Evolutionary conservation across 352 stramenopile genomes (phyloP), one percentile per base, ranked within the genome.

Genomic region (Discostella stelligera): DNA sequence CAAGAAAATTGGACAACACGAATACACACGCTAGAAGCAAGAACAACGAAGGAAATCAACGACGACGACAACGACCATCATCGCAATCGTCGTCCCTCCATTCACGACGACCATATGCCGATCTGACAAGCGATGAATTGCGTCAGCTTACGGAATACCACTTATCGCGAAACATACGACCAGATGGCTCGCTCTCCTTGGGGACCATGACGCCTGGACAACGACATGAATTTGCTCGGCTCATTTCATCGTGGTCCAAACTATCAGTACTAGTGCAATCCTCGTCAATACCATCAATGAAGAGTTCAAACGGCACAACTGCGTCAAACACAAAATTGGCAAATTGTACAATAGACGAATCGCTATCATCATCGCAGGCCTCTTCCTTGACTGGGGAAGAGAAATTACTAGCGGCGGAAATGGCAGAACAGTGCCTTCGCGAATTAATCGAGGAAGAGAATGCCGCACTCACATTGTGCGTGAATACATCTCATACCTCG

Each of bases 231-330:
- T 62, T 80, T 23, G 37, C 37, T 2, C 48, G 52, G 8, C 25
- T 80, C 14, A 55, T 80, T n/a, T 49, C 72, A 10, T 62, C 37
- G 25, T 80, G 72, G 72, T 59, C 72, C 18, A 80, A 80, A 25
- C 54, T 80, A 14, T 27, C 18, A 1, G 37, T 21, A 27, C 30
- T 3, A 52, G 10, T 10, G 32, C 21, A 0, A 21, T 11, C 16
- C 14, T 3, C 20, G 7, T 27, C 18, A 1, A 2, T 13, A 13
- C 5, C 11, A 13, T 16, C 49, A 44, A 44, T 44, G 2, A 44
- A 44, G 37, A 44, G 13, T 44, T 3, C 37, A 3, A 44, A 44
- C 11, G 4, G 2, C 37, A 44, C 37, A 44, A 44, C 11, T 13
- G 11, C 37, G 2, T 11, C 7, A 13, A 14, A 3, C 37, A 44